Conservation (phyloP, 108 stramenopile genomes). For the Halocafeteria seosinensis region DNA sequence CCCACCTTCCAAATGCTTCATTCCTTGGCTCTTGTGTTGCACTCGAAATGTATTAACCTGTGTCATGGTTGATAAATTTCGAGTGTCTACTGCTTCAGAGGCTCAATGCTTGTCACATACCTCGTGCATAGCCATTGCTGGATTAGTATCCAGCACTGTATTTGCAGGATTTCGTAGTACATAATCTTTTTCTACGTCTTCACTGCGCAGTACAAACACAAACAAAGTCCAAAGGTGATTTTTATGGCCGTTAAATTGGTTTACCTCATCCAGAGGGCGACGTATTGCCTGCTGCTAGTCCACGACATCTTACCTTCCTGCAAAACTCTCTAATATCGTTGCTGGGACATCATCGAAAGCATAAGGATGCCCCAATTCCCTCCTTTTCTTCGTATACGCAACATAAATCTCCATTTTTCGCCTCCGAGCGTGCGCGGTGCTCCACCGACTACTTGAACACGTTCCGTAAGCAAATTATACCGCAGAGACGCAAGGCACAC, state of each 20-base stretch:
- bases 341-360: not conserved
- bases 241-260: not conserved
- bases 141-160: not conserved
- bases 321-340: not conserved
- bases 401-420: not conserved
- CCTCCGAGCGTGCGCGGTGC: too few species aligned
- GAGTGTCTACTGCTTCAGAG: too few species aligned
- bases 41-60: not conserved
- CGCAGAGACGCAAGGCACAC: too few species aligned
- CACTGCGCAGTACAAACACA: not conserved
- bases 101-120: too few species aligned
- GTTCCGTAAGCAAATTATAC: too few species aligned
- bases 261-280: not conserved
- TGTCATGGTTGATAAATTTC: too few species aligned
- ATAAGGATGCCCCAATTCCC: not conserved
- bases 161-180: not conserved
- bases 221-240: too few species aligned
- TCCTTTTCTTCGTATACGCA: not conserved
- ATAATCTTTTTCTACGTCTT: not conserved
- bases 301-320: not conserved
- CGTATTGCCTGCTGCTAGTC: not conserved
- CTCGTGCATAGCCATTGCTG: not conserved
- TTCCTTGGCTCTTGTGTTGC: constrained; percentile 1
- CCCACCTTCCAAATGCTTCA: constrained; percentile 48
- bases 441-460: too few species aligned